Base-by-base conservation (phyloP, 1,284 basidiomycete species). In the Pisolithus thermaeus region DNA sequence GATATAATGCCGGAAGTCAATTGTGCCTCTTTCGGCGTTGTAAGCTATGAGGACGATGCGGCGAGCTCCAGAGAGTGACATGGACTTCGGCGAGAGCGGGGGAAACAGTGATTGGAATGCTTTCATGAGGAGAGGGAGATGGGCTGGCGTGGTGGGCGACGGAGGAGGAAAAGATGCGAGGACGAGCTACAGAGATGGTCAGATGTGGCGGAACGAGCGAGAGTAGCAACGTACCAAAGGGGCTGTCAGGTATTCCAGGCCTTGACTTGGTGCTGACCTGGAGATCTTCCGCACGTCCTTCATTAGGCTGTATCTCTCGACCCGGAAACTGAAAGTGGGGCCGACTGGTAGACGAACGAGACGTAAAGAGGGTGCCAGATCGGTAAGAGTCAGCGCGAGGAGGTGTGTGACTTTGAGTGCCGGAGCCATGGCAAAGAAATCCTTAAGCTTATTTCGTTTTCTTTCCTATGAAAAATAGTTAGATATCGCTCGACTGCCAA, bases 41-140 rank as follows among this genome's bases (percentile, higher is more conserved):
- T 98, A 98, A 8, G 94, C 87, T 51, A 99, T 75, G 52, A 99
- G 84, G 32, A 99, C 92, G 52, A 99, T 88, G 59, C 96, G 84
- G 30, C 96, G 89, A 38, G 90, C 90, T 35, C 85, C 83, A 22
- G 90, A 89, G 53, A 94, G 81, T 22, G 83, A 80, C 65, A 94
- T 75, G 7, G 81, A 77, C 61, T 90, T 80, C 0, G 92, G 91
- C 18, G 91, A 79, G 43, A 94, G 89, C 42, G 81, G 90, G 42
- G 84, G 95, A 74, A 87, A 98, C 63, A 88, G 79, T 22, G 90
- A 88, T 73, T 97, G 89, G 69, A 94, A 92, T 22, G 88, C 80
- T 68, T 92, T 92, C 76, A 91, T 84, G 53, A 86, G 76, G 56
- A 88, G 84, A 44, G 79, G 76, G 48, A 86, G 76, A 64, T 87